Evolutionary conservation across 805 yeast genomes (phyloP).

Genomic region (Candida boleticola): DNA sequence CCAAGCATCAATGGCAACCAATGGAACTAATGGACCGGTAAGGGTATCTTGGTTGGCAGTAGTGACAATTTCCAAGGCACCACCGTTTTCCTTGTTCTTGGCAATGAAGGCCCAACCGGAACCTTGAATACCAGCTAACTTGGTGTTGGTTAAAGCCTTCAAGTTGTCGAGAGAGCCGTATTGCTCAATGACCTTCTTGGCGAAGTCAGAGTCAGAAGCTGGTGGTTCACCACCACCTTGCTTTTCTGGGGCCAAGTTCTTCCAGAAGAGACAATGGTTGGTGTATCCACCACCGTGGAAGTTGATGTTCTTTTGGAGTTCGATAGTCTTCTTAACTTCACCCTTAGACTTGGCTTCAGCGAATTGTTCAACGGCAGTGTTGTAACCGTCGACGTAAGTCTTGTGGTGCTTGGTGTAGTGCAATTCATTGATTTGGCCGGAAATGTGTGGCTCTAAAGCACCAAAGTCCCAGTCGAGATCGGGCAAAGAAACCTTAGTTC

Average conservation of each 20-base stretch:
- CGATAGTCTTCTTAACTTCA: slow-evolving; percentile 58
- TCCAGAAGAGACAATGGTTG: slow-evolving; percentile 87
- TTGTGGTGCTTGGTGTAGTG: slow-evolving; percentile 93
- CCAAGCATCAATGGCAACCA: slow-evolving; percentile 94
- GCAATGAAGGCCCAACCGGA: slow-evolving; percentile 95
- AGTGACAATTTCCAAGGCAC: slow-evolving; percentile 75
- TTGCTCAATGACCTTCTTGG: slow-evolving; percentile 55
- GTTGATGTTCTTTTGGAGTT: slow-evolving; percentile 71
- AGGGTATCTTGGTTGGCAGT: slow-evolving; percentile 88
- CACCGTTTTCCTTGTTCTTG: slow-evolving; percentile 67
- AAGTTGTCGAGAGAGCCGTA: slow-evolving; percentile 74
- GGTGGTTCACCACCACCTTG: slow-evolving; percentile 73
- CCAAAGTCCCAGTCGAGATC: slow-evolving; percentile 80
- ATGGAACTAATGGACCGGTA: slow-evolving; percentile 63
- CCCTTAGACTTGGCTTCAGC: slow-evolving; percentile 60
- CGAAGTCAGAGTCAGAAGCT: slow-evolving; percentile 49
- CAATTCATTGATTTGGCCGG: slow-evolving; percentile 81
- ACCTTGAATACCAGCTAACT: slow-evolving; percentile 84
- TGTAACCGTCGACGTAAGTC: slow-evolving; percentile 84
- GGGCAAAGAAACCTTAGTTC: slow-evolving; percentile 75
- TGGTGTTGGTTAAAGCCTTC: slow-evolving; percentile 55
- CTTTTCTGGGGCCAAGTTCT: slow-evolving; percentile 73
- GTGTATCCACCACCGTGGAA: slow-evolving; percentile 92
- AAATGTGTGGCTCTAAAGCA: slow-evolving; percentile 82
- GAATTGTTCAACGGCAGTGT: slow-evolving; percentile 71